Evolutionary conservation across 1,284 basidiomycete species (phyloP).

Genomic region (Rhodotorula glutinis): DNA sequence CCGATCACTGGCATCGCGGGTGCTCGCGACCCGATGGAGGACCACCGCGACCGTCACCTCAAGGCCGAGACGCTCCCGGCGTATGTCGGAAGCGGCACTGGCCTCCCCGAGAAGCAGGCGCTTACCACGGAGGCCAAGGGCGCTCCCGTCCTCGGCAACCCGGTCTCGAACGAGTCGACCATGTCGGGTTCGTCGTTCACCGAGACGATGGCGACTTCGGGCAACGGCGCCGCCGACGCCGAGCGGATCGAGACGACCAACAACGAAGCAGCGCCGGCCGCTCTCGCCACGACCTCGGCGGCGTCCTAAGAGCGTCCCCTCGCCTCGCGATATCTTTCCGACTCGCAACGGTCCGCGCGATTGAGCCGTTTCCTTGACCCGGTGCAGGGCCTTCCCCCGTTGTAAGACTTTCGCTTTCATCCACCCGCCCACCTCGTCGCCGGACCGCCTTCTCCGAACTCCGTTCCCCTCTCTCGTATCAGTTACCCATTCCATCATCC

Average conservation of each 20-base stretch:
- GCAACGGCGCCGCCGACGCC: background rate
- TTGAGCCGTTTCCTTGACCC: background rate
- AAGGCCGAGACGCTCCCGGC: constrained; percentile 32
- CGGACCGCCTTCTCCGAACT: too few relatives aligned
- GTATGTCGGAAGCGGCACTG: constrained; percentile 22
- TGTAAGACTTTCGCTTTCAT: too few relatives aligned
- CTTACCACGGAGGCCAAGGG: constrained; percentile 14
- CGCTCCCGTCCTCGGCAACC: constrained; percentile 25
- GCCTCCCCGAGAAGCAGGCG: constrained; percentile 22
- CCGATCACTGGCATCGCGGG: background rate
- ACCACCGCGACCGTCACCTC: background rate
- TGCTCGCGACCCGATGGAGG: background rate
- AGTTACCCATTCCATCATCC: too few relatives aligned
- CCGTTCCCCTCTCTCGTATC: too few relatives aligned
- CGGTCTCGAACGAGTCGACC: background rate
- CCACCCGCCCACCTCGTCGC: too few relatives aligned
- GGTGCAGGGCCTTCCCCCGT: too few relatives aligned
- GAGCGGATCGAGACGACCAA: constrained; percentile 7
- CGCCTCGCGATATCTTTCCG: background rate
- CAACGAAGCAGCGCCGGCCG: constrained; percentile 9
- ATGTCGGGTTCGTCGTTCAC: background rate
- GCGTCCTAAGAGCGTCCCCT: constrained; percentile 4
- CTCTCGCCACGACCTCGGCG: constrained; percentile 8
- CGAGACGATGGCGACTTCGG: background rate
- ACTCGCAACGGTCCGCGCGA: background rate